Evolutionary conservation across 1,284 basidiomycete species (phyloP).

Genomic region (Rhodofomes roseus): DNA sequence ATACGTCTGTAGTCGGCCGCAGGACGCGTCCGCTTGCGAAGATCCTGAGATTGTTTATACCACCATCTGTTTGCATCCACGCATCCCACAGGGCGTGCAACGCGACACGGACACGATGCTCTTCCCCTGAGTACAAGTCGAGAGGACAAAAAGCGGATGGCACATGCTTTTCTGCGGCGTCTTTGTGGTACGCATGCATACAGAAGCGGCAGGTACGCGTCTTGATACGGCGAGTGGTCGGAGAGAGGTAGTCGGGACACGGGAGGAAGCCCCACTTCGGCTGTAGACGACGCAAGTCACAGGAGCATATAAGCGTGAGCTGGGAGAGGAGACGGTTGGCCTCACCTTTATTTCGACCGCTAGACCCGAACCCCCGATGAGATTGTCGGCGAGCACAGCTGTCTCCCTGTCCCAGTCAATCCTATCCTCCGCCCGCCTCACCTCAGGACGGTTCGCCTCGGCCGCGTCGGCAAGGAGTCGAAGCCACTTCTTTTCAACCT

Average conservation of each 20-base stretch:
- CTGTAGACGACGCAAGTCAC: constrained; percentile 36
- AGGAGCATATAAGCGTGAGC: background rate
- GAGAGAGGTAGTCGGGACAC: constrained; percentile 51
- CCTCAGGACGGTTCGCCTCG: constrained; percentile 49
- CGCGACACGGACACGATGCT: constrained; percentile 55
- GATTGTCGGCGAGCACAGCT: constrained; percentile 71
- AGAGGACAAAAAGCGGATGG: constrained; percentile 76
- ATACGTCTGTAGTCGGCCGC: constrained; percentile 53
- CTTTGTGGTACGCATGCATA: constrained; percentile 72
- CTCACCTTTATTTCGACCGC: constrained; percentile 88
- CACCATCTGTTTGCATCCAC: constrained; percentile 63
- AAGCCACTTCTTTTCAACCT: constrained; percentile 63
- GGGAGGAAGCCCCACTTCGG: constrained; percentile 96
- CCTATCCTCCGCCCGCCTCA: constrained; percentile 48
- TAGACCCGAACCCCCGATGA: constrained; percentile 58
- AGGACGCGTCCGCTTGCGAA: constrained; percentile 66
- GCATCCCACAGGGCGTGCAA: constrained; percentile 68
- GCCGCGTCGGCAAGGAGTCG: constrained; percentile 43
- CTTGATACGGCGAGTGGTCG: constrained; percentile 58
- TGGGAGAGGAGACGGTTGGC: constrained; percentile 11
- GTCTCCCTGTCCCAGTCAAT: constrained; percentile 55
- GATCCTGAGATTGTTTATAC: constrained; percentile 77
- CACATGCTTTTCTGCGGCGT: constrained; percentile 35
- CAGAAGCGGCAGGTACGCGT: constrained; percentile 79
- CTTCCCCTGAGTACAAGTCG: constrained; percentile 77